Percentiles rank a stretch among this genome's conserved stretches.
Conservation (phyloP, 192 early-diverging fungal genomes). For the Spinellus fusiger region DNA sequence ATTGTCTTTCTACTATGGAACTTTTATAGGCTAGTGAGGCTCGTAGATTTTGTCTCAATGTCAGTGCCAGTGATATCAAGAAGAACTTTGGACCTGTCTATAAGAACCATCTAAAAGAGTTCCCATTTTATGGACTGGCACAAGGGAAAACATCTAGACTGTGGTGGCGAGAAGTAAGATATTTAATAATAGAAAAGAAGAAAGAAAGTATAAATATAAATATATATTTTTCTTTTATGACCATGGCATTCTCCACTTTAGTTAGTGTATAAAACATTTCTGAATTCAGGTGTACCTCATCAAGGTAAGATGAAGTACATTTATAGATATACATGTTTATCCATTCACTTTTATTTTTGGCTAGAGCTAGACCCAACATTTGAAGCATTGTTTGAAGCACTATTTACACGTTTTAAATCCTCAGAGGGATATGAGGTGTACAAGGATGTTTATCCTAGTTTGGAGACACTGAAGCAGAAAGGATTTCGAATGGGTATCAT, state of each 20-base stretch:
- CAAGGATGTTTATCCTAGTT: constrained; percentile 37
- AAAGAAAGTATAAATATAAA: background rate
- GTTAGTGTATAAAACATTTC: constrained; percentile 40
- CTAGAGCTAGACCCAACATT: constrained; percentile 15
- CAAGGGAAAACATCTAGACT: constrained; percentile 30
- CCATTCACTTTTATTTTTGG: background rate
- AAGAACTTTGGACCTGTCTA: constrained; percentile 33
- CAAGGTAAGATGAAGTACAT: constrained; percentile 6
- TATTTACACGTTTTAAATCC: constrained; percentile 42
- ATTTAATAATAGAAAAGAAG: background rate
- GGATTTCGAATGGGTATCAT: constrained; percentile 49
- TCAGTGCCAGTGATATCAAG: constrained; percentile 23
- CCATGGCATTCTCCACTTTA: background rate
- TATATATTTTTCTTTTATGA: background rate
- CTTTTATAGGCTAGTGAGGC: constrained; percentile 25
- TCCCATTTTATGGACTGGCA: constrained; percentile 47
- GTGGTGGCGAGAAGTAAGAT: constrained; percentile 49
- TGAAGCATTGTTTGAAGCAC: constrained; percentile 14
- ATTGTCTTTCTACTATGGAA: background rate
- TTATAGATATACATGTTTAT: background rate
- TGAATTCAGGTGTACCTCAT: constrained; percentile 22
- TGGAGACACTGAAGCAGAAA: constrained; percentile 33
- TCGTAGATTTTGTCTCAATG: constrained; percentile 32
- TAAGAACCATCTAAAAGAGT: constrained; percentile 22
- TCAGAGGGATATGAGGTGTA: constrained; percentile 45